phyloP scores from a whole-genome alignment of 2,329 filamentous ascomycete genomes.

The Trichoderma gracile region DNA sequence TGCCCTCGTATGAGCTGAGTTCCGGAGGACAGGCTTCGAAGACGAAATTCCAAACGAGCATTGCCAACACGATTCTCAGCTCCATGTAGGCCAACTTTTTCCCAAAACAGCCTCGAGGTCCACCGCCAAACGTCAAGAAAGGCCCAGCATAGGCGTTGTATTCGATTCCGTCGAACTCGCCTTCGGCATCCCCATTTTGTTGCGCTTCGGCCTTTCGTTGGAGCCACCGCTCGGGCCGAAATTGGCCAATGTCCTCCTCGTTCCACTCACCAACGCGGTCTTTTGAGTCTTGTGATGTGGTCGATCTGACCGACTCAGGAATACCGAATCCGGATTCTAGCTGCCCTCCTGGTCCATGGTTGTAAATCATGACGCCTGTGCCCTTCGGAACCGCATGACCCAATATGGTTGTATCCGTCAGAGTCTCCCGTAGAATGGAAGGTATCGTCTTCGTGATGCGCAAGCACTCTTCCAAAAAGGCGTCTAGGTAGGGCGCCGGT shows the following conservation, averaged over 20 bases:
- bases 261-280: constrained; percentile 2
- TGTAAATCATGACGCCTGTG: neutral
- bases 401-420: neutral
- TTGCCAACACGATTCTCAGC: neutral
- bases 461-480: constrained; percentile 4
- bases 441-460: neutral
- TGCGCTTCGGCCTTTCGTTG: neutral
- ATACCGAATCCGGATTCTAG: neutral
- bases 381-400: neutral
- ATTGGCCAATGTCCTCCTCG: neutral
- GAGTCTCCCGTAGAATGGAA: neutral
- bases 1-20: neutral
- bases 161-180: neutral
- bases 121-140: constrained; percentile 5
- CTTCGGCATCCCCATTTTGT: neutral
- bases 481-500: neutral
- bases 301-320: neutral
- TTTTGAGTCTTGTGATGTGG: constrained; percentile 1
- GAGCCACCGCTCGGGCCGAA: neutral
- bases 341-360: constrained; percentile 3
- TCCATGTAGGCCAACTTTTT: constrained; percentile 13
- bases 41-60: constrained; percentile 15
- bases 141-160: neutral
- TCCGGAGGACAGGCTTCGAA: neutral
- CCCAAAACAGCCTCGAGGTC: constrained; percentile 1